phyloP scores from a whole-genome alignment of 75 land plant species.

The Gnetum montanum region DNA sequence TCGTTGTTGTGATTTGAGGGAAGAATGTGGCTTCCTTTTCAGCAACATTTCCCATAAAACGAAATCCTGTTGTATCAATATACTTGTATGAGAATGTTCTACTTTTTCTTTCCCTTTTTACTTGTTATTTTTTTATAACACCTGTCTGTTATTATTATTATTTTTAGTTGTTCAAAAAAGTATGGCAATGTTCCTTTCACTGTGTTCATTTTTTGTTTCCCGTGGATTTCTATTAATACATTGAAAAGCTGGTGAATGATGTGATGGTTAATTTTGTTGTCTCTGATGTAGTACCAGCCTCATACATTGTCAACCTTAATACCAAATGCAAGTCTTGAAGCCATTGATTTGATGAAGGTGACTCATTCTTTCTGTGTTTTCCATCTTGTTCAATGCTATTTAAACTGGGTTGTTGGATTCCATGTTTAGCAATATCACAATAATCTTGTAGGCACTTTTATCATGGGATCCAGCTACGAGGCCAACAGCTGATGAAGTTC shows the following conservation, averaged over 20 bases:
- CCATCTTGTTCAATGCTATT: neutral
- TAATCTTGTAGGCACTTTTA: constrained; percentile 19
- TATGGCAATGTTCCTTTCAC: neutral
- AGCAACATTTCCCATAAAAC: neutral
- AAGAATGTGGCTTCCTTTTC: neutral
- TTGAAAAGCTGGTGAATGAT: too few species aligned
- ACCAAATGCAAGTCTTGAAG: constrained; percentile 37
- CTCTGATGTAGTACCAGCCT: constrained; percentile 21
- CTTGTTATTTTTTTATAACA: too few species aligned
- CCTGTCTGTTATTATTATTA: neutral
- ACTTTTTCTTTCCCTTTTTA: too few species aligned
- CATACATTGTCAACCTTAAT: constrained; percentile 25
- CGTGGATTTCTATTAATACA: too few species aligned
- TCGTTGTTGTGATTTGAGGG: neutral
- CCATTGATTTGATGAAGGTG: constrained; percentile 38
- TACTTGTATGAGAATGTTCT: too few species aligned
- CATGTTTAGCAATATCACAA: neutral
- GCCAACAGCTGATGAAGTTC: constrained; percentile 36
- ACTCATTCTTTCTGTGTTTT: neutral
- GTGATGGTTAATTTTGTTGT: too few species aligned
- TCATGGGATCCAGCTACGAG: constrained; percentile 41
- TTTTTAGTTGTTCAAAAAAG: neutral
- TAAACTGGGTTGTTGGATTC: neutral
- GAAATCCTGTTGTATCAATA: neutral
- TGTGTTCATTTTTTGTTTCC: too few species aligned